Conservation (phyloP, 768 basidiomycete genomes). For the Tricholoma bakamatsutake region DNA sequence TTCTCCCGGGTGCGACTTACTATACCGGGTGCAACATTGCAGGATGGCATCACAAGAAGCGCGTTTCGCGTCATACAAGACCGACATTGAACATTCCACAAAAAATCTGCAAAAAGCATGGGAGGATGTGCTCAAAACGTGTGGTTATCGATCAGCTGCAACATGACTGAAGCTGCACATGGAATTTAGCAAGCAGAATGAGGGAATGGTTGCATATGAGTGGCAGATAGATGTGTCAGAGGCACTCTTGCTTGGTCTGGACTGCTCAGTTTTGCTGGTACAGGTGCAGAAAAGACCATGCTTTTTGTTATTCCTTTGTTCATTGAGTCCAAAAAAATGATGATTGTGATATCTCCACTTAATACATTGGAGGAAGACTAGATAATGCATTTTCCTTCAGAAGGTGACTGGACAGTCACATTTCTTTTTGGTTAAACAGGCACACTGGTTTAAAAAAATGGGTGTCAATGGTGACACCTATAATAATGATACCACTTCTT, state of each 20-base stretch:
- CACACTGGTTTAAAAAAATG: constrained; percentile 22
- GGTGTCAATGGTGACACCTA: constrained; percentile 28
- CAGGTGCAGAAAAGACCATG: constrained; percentile 32
- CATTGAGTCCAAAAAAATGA: constrained; percentile 15
- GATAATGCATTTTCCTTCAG: constrained; percentile 13
- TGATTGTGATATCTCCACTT: constrained; percentile 30
- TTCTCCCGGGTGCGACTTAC: neutral
- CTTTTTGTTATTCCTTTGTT: constrained; percentile 29
- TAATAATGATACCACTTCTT: neutral
- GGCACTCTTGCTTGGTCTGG: constrained; percentile 27
- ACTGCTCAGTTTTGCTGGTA: constrained; percentile 31
- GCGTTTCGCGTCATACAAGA: neutral
- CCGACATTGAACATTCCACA: neutral
- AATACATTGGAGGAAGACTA: constrained; percentile 32
- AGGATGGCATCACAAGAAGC: neutral
- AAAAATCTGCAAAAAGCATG: neutral
- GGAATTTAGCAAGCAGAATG: neutral
- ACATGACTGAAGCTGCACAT: neutral
- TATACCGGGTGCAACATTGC: neutral
- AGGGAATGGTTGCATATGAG: constrained; percentile 17
- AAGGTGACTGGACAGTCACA: neutral
- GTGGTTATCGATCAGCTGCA: neutral
- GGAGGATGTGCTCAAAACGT: neutral
- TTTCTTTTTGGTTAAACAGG: constrained; percentile 9
- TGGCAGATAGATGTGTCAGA: constrained; percentile 37